These are phyloP conservation scores for Penicillium freii DNA, from an alignment of 2,329 filamentous ascomycete species.

Conservation along the genomic window DNA sequence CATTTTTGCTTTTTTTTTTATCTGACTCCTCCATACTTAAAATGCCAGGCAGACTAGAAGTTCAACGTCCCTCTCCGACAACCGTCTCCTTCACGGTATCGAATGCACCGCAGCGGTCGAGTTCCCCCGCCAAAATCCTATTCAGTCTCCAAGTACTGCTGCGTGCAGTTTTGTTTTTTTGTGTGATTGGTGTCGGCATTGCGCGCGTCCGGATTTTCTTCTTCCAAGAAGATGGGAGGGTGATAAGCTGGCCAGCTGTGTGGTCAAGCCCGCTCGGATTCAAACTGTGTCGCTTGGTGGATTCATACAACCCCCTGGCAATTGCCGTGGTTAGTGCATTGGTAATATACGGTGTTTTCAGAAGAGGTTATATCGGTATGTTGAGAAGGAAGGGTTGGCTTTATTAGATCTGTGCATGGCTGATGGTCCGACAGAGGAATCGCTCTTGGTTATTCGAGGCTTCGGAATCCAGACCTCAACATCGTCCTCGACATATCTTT, in stretches of 20 bases:
- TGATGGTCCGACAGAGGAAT: slow-evolving; percentile 64
- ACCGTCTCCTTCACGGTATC: slow-evolving; percentile 93
- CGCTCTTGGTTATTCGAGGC: slow-evolving; percentile 80
- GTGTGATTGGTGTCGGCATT: slow-evolving; percentile 39
- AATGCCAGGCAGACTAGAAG: slow-evolving; percentile 59
- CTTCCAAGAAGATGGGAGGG: slow-evolving; percentile 27
- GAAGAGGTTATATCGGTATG: slow-evolving; percentile 53
- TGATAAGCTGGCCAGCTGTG: slow-evolving; percentile 32
- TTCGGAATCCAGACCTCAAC: slow-evolving; percentile 87
- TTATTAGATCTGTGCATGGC: not conserved
- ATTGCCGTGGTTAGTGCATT: slow-evolving; percentile 41
- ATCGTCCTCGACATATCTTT: slow-evolving; percentile 66
- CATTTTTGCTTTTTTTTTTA: not conserved
- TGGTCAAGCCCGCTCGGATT: slow-evolving; percentile 37
- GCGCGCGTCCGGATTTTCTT: slow-evolving; percentile 34
- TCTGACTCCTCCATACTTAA: slow-evolving; percentile 11
- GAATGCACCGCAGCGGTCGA: slow-evolving; percentile 61
- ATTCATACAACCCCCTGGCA: slow-evolving; percentile 43
- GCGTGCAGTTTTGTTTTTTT: slow-evolving; percentile 45
- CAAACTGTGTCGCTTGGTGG: slow-evolving; percentile 36
- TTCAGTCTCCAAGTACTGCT: slow-evolving; percentile 47
- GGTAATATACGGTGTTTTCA: slow-evolving; percentile 47
- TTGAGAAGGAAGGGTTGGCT: not conserved
- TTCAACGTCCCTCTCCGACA: slow-evolving; percentile 67
- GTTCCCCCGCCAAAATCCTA: slow-evolving; percentile 46